phyloP scores from a whole-genome alignment of 129 eudicot species.

The Pulicaria dysenterica region DNA sequence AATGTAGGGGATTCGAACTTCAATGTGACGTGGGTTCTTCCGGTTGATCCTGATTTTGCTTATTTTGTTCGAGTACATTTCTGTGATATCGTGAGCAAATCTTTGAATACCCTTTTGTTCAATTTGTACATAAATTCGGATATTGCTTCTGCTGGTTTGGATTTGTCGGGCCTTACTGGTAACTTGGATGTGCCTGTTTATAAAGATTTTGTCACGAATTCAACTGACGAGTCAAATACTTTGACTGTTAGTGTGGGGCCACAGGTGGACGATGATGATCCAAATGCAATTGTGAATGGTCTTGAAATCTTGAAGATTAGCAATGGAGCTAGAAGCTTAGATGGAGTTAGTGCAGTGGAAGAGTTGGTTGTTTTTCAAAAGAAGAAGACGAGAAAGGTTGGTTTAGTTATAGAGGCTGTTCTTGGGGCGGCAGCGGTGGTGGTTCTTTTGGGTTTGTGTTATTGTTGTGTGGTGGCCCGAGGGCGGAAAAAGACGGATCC shows the following conservation, averaged over 20 bases:
- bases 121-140: conserved; percentile 76
- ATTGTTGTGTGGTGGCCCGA: conserved; percentile 54
- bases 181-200: conserved; percentile 70
- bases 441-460: conserved; percentile 51
- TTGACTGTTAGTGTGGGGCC: conserved; percentile 94
- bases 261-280: conserved; percentile 45
- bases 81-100: conserved; percentile 81
- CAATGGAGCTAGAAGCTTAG: conserved; percentile 78
- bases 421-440: conserved; percentile 55
- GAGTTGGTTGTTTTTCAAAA: conserved; percentile 42
- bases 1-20: conserved; percentile 62
- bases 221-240: conserved; percentile 49
- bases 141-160: conserved; percentile 55
- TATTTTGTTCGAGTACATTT: conserved; percentile 80
- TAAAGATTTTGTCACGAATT: conserved; percentile 67
- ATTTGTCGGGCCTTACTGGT: conserved; percentile 60
- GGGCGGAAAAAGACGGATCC: conserved; percentile 52
- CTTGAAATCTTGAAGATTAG: conserved; percentile 90
- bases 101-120: conserved; percentile 65
- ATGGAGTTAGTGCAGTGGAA: conserved; percentile 59
- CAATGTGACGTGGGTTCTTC: conserved; percentile 89
- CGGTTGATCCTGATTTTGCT: conserved; percentile 77
- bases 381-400: conserved; percentile 43
- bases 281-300: conserved; percentile 77
- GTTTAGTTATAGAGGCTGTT: conserved; percentile 52